Conservation (phyloP, 2,329 filamentous ascomycete species). For the Fonsecaea multimorphosa region DNA sequence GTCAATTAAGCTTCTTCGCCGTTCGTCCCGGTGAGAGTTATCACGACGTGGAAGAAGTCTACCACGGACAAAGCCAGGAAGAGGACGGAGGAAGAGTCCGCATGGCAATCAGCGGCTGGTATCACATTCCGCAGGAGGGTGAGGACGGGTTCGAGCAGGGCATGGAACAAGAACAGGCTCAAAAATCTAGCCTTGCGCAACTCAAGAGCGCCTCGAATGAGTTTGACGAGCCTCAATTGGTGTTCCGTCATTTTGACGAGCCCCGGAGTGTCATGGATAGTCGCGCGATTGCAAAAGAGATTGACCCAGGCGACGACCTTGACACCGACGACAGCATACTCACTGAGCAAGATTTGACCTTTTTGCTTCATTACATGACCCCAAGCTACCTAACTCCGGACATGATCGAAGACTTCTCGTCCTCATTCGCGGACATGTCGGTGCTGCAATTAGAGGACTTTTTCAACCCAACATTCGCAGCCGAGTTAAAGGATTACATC, state of each 20-base stretch:
- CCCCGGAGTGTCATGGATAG: constrained; percentile 45
- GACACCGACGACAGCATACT: constrained; percentile 63
- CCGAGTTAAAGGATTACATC: constrained; percentile 73
- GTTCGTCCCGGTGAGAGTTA: constrained; percentile 99
- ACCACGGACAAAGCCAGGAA: constrained; percentile 68
- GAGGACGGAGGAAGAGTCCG: constrained; percentile 70
- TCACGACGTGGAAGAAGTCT: constrained; percentile 98
- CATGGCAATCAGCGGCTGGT: constrained; percentile 99
- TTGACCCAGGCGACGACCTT: constrained; percentile 45
- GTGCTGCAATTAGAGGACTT: constrained; percentile 83
- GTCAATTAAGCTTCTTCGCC: constrained; percentile 96
- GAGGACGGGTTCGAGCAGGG: constrained; percentile 91
- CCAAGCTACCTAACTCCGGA: constrained; percentile 92
- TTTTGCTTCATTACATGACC: constrained; percentile 86
- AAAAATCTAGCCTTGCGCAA: constrained; percentile 90
- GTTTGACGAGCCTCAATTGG: constrained; percentile 78
- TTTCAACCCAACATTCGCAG: constrained; percentile 77
- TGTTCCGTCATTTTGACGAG: constrained; percentile 57
- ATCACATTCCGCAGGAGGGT: constrained; percentile 93
- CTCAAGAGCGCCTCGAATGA: constrained; percentile 81
- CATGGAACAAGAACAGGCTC: constrained; percentile 83
- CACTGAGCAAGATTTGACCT: constrained; percentile 81
- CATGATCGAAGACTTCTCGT: constrained; percentile 79
- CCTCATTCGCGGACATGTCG: constrained; percentile 80
- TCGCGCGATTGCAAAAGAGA: constrained; percentile 40